phyloP scores from a whole-genome alignment of 2,329 filamentous ascomycete species.

The Dothistroma pini region DNA sequence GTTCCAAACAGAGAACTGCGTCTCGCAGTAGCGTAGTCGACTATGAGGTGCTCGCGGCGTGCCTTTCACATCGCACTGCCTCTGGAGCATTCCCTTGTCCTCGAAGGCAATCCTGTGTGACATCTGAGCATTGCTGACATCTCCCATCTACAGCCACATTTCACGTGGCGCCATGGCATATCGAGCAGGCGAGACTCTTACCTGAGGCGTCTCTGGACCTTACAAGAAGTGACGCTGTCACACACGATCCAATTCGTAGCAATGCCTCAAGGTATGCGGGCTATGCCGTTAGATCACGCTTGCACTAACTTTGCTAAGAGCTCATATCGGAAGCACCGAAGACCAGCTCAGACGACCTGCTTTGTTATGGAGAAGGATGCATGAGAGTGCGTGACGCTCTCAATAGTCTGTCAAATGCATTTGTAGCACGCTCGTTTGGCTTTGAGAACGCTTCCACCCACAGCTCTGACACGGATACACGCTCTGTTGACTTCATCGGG shows the following conservation, averaged over 20 bases:
- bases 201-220: neutral
- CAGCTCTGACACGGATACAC: neutral
- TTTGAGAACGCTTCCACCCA: neutral
- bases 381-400: neutral
- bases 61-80: no score
- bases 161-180: neutral
- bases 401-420: neutral
- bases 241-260: neutral
- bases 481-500: neutral
- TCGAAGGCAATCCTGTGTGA: no score
- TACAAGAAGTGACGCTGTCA: neutral
- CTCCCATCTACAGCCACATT: neutral
- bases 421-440: neutral
- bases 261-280: neutral
- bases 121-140: no score
- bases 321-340: neutral
- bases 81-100: no score
- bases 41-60: no score
- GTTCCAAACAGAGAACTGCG: neutral
- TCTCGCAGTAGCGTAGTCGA: no score
- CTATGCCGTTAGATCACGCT: neutral
- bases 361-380: neutral
- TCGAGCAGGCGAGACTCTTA: neutral
- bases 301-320: neutral
- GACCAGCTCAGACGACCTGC: neutral